Evolutionary conservation across 2,329 filamentous ascomycete genomes (phyloP), one percentile per base, ranked within the genome.

Genomic region (Botryotinia calthae): DNA sequence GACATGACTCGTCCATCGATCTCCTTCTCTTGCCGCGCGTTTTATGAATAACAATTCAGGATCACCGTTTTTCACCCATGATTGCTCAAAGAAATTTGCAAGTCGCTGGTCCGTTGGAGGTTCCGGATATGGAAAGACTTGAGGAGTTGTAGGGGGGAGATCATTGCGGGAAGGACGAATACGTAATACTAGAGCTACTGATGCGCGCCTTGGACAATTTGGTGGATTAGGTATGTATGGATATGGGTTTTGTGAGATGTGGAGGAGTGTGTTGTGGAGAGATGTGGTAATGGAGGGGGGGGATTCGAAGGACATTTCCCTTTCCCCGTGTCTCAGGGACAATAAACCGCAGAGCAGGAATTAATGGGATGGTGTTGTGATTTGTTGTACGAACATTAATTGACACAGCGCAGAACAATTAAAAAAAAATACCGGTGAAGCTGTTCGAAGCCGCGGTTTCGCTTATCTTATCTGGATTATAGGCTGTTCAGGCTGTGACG

Each of bases 21-120:
- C 90, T 12, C 90, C 89, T 71, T 86, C 84, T 54, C 90, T 84
- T 6, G 89, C 86, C 4, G 90, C 88, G 63, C 90, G 84, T 79
- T 92, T 93, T 80, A 93, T 93, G 80, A 92, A 92, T 5, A 92
- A 84, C n/a, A 90, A 83, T 80, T 93, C 90, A 0, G 90, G 87
- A 74, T 90, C 87, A 37, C 90, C 90, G 79, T 90, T 82, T 75
- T 87, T 85, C 10, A 91, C 89, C 90, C 90, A 93, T 25, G 85
- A 80, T 76, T 90, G 88, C 2, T 83, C 82, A 79, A 92, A 92
- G 82, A 91, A 92, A 56, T 85, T 83, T 56, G 85, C 81, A 20
- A 70, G 62, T 72, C 65, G 51, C n/a, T 62, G 42, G 34, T 83
- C 76, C 54, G 81, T 54, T 34, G 76, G 67, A 31, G 46, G 61